phyloP scores from a whole-genome alignment of 306 rosid genomes.

The Gleditsia sinensis region DNA sequence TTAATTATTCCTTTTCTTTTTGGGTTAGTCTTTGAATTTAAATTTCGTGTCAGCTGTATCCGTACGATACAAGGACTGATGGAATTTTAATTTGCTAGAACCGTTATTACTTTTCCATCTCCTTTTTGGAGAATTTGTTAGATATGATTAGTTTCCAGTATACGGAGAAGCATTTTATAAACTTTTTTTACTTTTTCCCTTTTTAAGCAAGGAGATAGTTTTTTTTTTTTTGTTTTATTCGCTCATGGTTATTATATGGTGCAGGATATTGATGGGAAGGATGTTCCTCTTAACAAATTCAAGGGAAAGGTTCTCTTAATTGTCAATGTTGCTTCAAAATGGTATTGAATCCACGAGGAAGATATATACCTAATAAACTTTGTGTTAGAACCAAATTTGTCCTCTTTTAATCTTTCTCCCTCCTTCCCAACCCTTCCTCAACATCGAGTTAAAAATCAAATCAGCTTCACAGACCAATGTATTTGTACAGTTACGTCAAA shows the following conservation, averaged over 20 bases:
- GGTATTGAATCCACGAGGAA: constrained; percentile 52
- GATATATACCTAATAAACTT: neutral
- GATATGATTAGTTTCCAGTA: neutral
- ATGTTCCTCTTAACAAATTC: constrained; percentile 76
- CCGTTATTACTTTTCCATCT: neutral
- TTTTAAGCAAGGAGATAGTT: neutral
- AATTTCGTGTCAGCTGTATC: neutral
- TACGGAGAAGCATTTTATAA: neutral
- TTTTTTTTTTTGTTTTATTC: neutral
- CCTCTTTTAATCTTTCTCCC: neutral
- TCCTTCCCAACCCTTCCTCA: neutral
- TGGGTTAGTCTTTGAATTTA: constrained; percentile 9
- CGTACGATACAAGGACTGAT: neutral
- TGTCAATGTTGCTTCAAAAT: constrained; percentile 96
- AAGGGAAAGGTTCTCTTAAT: constrained; percentile 93
- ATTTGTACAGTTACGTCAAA: neutral
- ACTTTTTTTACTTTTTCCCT: no score
- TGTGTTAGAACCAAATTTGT: neutral
- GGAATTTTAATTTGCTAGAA: neutral
- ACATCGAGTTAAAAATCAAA: neutral
- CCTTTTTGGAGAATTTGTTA: neutral
- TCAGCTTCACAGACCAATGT: neutral
- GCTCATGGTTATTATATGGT: constrained; percentile 26
- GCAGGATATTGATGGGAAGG: constrained; percentile 91
- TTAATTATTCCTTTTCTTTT: neutral